phyloP scores from a whole-genome alignment of 2,329 filamentous ascomycete genomes.

The Aspergillus quadricinctus region DNA sequence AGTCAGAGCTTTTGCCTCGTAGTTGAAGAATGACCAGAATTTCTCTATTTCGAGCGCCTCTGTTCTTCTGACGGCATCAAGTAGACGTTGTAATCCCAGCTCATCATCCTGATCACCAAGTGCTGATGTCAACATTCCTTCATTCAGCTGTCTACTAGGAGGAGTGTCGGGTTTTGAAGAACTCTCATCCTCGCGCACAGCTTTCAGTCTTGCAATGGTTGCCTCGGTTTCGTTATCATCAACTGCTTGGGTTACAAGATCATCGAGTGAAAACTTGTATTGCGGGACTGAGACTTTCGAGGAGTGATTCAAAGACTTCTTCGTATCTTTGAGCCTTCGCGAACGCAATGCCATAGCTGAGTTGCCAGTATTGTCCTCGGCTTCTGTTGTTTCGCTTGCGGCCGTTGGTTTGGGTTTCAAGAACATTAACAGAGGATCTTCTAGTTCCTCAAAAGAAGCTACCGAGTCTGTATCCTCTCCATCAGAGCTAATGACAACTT shows the following conservation, averaged over 20 bases:
- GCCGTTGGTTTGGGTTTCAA: constrained; percentile 10
- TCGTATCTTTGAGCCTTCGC: constrained; percentile 16
- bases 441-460: constrained; percentile 51
- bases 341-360: constrained; percentile 10
- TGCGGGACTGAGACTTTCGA: constrained; percentile 32
- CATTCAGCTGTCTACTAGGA: constrained; percentile 24
- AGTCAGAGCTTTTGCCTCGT: constrained; percentile 18
- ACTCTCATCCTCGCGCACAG: constrained; percentile 20
- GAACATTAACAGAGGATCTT: constrained; percentile 43
- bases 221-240: constrained; percentile 58
- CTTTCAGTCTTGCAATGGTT: constrained; percentile 40
- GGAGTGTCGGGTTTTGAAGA: neutral
- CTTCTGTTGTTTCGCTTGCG: constrained; percentile 9
- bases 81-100: constrained; percentile 45
- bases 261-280: constrained; percentile 62
- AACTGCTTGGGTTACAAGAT: constrained; percentile 56
- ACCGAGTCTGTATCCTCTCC: constrained; percentile 63
- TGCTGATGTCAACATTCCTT: constrained; percentile 40
- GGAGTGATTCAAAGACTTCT: constrained; percentile 6
- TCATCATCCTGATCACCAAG: constrained; percentile 43
- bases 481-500: constrained; percentile 63
- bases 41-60: constrained; percentile 53
- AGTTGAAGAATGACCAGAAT: constrained; percentile 55
- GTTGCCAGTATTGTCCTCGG: constrained; percentile 3
- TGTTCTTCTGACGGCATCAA: constrained; percentile 56